Evolutionary conservation across 164 flowering plant genomes (phyloP).

Genomic region (Taxillus chinensis): DNA sequence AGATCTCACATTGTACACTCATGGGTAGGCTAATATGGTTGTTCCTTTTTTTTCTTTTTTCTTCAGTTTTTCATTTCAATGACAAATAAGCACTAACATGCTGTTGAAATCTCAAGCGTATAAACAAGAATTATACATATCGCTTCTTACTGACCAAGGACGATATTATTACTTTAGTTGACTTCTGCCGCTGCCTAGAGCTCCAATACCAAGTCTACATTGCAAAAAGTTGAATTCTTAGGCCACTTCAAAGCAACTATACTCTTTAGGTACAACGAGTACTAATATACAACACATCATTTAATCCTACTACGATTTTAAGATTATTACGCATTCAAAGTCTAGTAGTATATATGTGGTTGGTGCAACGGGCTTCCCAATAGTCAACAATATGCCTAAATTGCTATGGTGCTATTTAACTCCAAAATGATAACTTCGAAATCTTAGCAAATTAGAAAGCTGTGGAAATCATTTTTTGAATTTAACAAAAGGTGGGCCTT

Average conservation of each 20-base stretch:
- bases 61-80: not conserved
- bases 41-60: constrained; percentile 12
- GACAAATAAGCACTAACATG: too few relatives aligned
- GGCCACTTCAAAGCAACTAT: too few relatives aligned
- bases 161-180: not conserved
- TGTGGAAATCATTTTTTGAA: too few relatives aligned
- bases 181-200: constrained; percentile 23
- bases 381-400: too few relatives aligned
- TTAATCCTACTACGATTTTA: not conserved
- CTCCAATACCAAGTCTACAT: constrained; percentile 50
- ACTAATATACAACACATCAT: not conserved
- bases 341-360: too few relatives aligned
- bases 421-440: too few relatives aligned
- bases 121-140: not conserved
- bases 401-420: too few relatives aligned
- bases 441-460: too few relatives aligned
- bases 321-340: not conserved
- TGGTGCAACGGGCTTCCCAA: too few relatives aligned
- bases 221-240: not conserved
- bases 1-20: not conserved
- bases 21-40: not conserved
- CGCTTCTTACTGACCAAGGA: constrained; percentile 6
- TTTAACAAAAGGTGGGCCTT: too few relatives aligned
- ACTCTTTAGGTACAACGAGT: too few relatives aligned
- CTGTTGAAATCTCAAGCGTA: not conserved